phyloP scores from a whole-genome alignment of 495 filamentous ascomycete species.

The Hyaloscypha hepaticicola region DNA sequence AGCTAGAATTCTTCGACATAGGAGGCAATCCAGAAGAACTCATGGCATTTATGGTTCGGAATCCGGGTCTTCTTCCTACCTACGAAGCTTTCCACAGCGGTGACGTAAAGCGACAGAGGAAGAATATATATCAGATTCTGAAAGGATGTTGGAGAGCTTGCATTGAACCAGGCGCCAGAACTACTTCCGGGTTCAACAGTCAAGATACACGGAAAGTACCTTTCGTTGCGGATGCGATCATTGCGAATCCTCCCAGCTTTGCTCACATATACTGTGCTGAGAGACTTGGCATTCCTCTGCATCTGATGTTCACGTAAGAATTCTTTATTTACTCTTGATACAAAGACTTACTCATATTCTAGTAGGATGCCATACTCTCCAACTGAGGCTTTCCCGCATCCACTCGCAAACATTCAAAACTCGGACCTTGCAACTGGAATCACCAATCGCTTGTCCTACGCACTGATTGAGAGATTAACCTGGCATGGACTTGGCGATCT shows the following conservation, averaged over 20 bases:
- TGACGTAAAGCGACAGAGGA: constrained; percentile 58
- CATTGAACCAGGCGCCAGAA: constrained; percentile 53
- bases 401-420: constrained; percentile 49
- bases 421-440: constrained; percentile 45
- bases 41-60: constrained; percentile 84
- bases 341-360: constrained; percentile 1
- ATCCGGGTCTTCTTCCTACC: constrained; percentile 71
- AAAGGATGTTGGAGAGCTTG: constrained; percentile 75
- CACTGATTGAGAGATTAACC: constrained; percentile 70
- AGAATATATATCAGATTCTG: constrained; percentile 64
- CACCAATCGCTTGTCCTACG: constrained; percentile 70
- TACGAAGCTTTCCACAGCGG: constrained; percentile 62
- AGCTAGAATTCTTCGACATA: constrained; percentile 74
- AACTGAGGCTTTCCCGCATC: constrained; percentile 52
- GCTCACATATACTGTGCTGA: constrained; percentile 63
- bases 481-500: constrained; percentile 74
- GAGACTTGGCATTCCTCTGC: constrained; percentile 60
- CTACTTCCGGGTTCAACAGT: constrained; percentile 30
- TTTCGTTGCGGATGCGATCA: constrained; percentile 70
- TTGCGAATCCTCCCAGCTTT: constrained; percentile 66
- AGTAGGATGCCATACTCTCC: constrained; percentile 56
- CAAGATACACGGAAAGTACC: constrained; percentile 48
- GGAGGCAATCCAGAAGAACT: constrained; percentile 74
- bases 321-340: neutral
- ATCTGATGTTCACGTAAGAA: constrained; percentile 68